Percentiles rank a stretch among this genome's conserved stretches.
Evolutionary conservation across 2,329 filamentous ascomycete species (phyloP).

Genomic region (Falciphora oryzae): DNA sequence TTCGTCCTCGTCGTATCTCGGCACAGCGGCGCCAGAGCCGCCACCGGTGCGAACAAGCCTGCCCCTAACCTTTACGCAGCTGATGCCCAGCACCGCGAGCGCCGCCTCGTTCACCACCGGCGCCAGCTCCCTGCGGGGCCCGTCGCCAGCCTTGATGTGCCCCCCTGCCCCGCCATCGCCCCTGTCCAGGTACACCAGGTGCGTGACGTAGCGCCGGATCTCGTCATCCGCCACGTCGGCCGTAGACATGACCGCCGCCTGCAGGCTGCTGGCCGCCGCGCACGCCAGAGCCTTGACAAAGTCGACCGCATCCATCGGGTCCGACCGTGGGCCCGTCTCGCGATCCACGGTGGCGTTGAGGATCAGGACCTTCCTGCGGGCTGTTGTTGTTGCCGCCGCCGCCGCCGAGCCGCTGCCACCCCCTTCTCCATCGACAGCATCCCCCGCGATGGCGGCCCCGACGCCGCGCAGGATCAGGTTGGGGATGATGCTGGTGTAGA

Average conservation of each 20-base stretch:
- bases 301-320: constrained; percentile 67
- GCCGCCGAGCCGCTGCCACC: constrained; percentile 17
- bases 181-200: constrained; percentile 74
- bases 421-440: constrained; percentile 63
- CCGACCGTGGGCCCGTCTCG: constrained; percentile 67
- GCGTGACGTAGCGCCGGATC: constrained; percentile 69
- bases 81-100: constrained; percentile 64
- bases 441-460: constrained; percentile 42
- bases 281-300: constrained; percentile 76
- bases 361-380: constrained; percentile 71
- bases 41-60: constrained; percentile 39
- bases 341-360: constrained; percentile 80
- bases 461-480: constrained; percentile 73
- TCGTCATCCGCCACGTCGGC: constrained; percentile 32
- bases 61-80: constrained; percentile 72
- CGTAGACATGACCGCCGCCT: not conserved
- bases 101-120: constrained; percentile 64
- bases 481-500: constrained; percentile 86
- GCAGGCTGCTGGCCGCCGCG: constrained; percentile 41
- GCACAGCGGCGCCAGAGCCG: constrained; percentile 30
- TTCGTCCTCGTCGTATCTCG: constrained; percentile 70
- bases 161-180: not conserved
- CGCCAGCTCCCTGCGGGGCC: constrained; percentile 40
- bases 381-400: not conserved
- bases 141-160: not conserved